Evolutionary conservation across 1,284 basidiomycete species (phyloP), one percentile per base, ranked within the genome.

Genomic region (Athelia sp.): DNA sequence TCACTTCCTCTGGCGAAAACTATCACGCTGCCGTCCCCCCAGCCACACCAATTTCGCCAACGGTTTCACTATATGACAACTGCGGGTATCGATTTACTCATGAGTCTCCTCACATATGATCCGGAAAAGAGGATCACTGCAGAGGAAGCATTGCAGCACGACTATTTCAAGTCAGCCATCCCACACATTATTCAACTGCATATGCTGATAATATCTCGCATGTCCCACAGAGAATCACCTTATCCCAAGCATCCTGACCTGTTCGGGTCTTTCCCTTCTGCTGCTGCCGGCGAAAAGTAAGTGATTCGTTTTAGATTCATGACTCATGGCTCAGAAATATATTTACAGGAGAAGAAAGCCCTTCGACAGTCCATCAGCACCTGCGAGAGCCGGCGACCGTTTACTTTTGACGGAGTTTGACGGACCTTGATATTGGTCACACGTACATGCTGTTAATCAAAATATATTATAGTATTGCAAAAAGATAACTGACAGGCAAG

Each of bases 191-290:
- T n/a, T n/a, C n/a, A n/a, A n/a, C n/a, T n/a, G 13, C 11, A 32
- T 31, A n/a, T 34, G 32, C 18, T 43, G 24, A 29, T 17, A 35
- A 44, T 34, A 22, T 50, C 32, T 54, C 38, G 23, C 38, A 24
- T 45, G 47, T 13, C 19, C 24, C 54, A 3, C 60, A 95, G 92
- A 3, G 97, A 99, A 69, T 86, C 90, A 1, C 97, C 97, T 0
- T 68, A 90, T 35, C 96, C 97, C 1, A 98, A 99, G 61, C 96
- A 99, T 66, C 93, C 94, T n/a, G 94, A 98, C 62, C 73, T 96
- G 48, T 99, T 99, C 67, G 84, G 91, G 1, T 96, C 92, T 1
- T 99, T 99, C 68, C 97, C 97, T 15, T 95, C 91, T 36, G 82
- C 89, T 18, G 97, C 97, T n/a, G 93, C 93, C 2, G 97, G 97